Evolutionary conservation across 2,329 filamentous ascomycete species (phyloP), one percentile per base, ranked within the genome.

Genomic region (Pezicula radicicola): DNA sequence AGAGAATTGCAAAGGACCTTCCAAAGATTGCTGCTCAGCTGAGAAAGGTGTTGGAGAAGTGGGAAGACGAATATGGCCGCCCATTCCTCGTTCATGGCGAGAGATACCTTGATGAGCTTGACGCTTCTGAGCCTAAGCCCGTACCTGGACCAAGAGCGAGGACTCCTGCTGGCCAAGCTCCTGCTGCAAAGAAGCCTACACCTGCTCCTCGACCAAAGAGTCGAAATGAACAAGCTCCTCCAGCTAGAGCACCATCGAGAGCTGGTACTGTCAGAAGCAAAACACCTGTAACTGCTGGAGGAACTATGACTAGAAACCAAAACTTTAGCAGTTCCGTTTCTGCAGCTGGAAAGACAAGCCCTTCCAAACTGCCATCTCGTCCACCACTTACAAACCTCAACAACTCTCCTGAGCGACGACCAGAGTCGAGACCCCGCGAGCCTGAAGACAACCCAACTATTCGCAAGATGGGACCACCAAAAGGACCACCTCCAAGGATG

Each of bases 21-120:
- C 94, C 94, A 51, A 97, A 96, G 74, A 80, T 99, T 41, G 86
- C 93, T 52, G 80, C 80, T 0, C 91, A 97, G n/a, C 74, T 99
- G 53, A 82, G 83, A 58, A 93, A 86, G 68, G 78, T 81, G n/a
- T 79, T 99, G 27, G 89, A 93, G 66, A 75, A 79, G 43, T 99
- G 91, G 85, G 94, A 99, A 68, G 88, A 96, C 49, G 94, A 97
- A 66, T 97, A 93, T 68, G 93, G 91, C 3, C 84, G 91, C 10
- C 90, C 92, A 3, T 99, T 99, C 76, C 76, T 95, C 43, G 92
- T 99, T 13, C 91, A 94, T 60, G 94, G 94, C 28, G 88, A 96
- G 65, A 81, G 90, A 58, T 99, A 97, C 66, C 78, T 99, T 35
- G 91, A 97, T 57, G 81, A 87, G 53, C 73, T 97, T n/a, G 87